Evolutionary conservation across 2,329 filamentous ascomycete genomes (phyloP), one percentile per base, ranked within the genome.

Genomic region (Colletotrichum neosansevieriae): DNA sequence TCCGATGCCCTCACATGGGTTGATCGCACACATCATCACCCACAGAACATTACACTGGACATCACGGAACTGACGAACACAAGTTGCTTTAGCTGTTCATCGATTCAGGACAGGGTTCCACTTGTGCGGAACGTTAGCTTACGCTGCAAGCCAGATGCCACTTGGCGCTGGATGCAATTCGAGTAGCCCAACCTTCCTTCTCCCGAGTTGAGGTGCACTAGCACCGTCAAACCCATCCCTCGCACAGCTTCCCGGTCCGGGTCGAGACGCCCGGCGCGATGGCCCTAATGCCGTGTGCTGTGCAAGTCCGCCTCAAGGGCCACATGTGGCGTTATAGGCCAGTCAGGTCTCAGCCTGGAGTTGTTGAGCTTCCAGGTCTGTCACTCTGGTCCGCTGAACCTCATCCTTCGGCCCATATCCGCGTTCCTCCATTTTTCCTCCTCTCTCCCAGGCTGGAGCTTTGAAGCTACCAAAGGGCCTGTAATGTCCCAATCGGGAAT

Each of bases 381-480:
- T 65, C 36, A 60, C 36, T 50, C 42, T 36, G 56, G 54, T 45
- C 59, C 56, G 58, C 68, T 60, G 44, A 50, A 44, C 61, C 53
- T 60, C 57, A 36, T 45, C 53, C 58, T 58, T 68, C 54, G 53
- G 63, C 67, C 57, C 54, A 44, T 58, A 19, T 62, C 58, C 60
- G 45, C 54, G 36, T 63, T 59, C 63, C 29, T 29, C 51, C 51
- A 40, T 66, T 50, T 68, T 60, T 70, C 51, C 59, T 58, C 47
- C 66, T 77, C 73, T 74, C 76, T 76, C 70, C 73, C 77, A 85
- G 85, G 84, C 85, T 88, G 86, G 86, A 87, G 86, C 86, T 88
- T 88, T 88, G 81, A 88, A 88, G 86, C 86, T 85, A 88, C 85
- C 86, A 88, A 83, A 82, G 80, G 83, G 78, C 85, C 84, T 84